phyloP scores from a whole-genome alignment of 441 rosid species.

The Pelargonium myrrhifolium region DNA sequence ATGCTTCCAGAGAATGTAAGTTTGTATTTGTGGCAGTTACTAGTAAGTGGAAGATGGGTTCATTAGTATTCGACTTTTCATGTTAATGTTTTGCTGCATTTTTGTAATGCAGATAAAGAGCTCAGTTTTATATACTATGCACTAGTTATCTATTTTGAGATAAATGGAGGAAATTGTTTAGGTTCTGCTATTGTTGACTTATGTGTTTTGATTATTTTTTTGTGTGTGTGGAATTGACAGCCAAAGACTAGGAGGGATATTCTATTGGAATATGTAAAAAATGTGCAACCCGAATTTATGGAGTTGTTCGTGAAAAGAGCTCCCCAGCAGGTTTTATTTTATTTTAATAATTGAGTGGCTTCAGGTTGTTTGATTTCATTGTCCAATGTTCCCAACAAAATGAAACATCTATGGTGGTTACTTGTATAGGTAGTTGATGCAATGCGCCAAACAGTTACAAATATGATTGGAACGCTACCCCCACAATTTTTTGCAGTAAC shows the following conservation, averaged over 20 bases:
- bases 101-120: background rate
- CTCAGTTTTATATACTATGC: background rate
- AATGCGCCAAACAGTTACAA: conserved; percentile 86
- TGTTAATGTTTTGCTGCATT: background rate
- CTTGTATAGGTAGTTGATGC: conserved; percentile 76
- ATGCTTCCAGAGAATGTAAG: background rate
- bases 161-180: background rate
- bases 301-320: conserved; percentile 86
- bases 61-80: background rate
- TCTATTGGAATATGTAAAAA: conserved; percentile 84
- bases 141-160: background rate
- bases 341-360: background rate
- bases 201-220: conserved; percentile 14
- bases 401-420: background rate
- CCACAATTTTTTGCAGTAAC: conserved; percentile 81
- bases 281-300: conserved; percentile 93
- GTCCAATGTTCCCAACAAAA: background rate
- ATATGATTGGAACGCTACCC: conserved; percentile 89
- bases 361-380: background rate
- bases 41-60: too few species aligned
- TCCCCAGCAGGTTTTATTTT: conserved; percentile 56
- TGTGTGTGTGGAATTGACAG: conserved; percentile 30
- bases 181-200: conserved; percentile 9
- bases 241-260: conserved; percentile 72
- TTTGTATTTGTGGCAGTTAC: background rate